phyloP scores from a whole-genome alignment of 257 asterid genomes.

The Solanum chilense region DNA sequence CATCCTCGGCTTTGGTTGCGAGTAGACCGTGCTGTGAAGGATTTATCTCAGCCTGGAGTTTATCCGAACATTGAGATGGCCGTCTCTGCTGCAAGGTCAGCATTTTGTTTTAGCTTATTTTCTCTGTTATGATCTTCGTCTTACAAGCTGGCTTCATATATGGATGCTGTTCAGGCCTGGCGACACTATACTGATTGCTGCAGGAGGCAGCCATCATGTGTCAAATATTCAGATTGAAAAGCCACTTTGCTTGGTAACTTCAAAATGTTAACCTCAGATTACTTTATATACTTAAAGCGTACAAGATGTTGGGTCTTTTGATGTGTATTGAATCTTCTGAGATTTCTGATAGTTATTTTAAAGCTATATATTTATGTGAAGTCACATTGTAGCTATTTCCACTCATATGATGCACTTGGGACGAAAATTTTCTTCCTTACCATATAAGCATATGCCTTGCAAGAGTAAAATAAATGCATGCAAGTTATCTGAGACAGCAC shows the following conservation, averaged over 20 bases:
- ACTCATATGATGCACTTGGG: not conserved
- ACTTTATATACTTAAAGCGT: not conserved
- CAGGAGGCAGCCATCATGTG: conserved; percentile 78
- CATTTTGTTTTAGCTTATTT: not conserved
- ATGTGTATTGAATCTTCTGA: not conserved
- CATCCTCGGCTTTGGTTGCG: conserved; percentile 96
- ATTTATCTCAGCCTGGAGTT: conserved; percentile 59
- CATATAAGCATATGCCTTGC: not conserved
- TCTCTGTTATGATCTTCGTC: not conserved
- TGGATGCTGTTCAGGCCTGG: conserved; percentile 68
- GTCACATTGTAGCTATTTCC: not conserved
- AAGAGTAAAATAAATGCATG: not conserved
- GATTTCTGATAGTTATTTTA: not conserved
- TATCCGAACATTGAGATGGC: conserved; percentile 83
- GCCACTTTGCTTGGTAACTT: conserved; percentile 87
- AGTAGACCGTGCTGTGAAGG: conserved; percentile 72
- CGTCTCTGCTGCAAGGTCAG: conserved; percentile 78
- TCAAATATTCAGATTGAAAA: conserved; percentile 81
- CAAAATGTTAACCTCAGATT: not conserved
- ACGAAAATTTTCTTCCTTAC: not conserved
- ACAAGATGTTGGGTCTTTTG: not conserved
- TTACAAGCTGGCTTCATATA: not conserved
- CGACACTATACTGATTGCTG: conserved; percentile 85
- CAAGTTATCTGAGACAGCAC: not conserved
- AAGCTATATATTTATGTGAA: not conserved